Evolutionary conservation across 148 eudicot genomes (phyloP).

Genomic region (Chenopodium suecicum): DNA sequence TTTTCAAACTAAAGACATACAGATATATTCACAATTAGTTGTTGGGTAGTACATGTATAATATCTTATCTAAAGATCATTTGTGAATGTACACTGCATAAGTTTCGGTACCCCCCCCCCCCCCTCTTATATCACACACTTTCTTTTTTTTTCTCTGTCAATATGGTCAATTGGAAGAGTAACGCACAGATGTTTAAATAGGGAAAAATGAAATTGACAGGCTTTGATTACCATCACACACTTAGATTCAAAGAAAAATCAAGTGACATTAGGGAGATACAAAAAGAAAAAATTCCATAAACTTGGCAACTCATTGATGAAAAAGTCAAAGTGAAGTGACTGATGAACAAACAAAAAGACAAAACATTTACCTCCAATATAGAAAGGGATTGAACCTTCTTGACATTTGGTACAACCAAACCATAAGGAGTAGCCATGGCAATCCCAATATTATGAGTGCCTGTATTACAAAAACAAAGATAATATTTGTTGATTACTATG

Average conservation of each 20-base stretch:
- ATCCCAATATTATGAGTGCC: slow-evolving; percentile 92
- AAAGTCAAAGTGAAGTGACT: slow-evolving; percentile 2
- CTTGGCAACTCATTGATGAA: neutral
- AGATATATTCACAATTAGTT: no score
- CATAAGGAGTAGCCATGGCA: slow-evolving; percentile 95
- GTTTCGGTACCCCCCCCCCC: neutral
- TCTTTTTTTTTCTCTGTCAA: no score
- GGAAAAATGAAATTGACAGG: no score
- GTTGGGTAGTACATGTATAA: no score
- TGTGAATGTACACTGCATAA: neutral
- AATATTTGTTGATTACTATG: neutral
- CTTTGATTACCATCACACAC: neutral
- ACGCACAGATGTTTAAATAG: no score
- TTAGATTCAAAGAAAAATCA: neutral
- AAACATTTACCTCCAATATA: slow-evolving; percentile 65
- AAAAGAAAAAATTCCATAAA: neutral
- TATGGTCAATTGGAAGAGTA: no score
- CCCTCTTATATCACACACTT: no score
- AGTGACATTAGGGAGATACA: neutral
- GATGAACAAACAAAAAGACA: slow-evolving; percentile 4
- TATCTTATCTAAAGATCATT: no score
- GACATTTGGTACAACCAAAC: slow-evolving; percentile 92
- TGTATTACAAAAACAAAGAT: slow-evolving; percentile 20
- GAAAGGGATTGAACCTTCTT: slow-evolving; percentile 89
- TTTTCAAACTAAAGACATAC: no score